Evolutionary conservation across 2,329 filamentous ascomycete genomes (phyloP).

Genomic region (Aspergillus puulaauensis): DNA sequence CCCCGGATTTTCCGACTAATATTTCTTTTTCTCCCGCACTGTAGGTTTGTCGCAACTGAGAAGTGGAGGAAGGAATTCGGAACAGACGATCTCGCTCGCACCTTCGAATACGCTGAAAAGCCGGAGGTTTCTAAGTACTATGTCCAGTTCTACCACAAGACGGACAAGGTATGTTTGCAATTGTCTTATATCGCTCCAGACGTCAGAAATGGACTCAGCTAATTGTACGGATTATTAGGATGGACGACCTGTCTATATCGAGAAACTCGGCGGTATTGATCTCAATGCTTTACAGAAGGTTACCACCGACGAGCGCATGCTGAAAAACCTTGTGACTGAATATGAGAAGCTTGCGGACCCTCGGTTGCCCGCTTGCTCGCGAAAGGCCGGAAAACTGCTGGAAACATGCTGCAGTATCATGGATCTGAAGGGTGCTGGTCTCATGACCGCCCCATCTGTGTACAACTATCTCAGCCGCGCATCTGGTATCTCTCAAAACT

Average conservation of each 20-base stretch:
- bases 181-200: not conserved
- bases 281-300: constrained; percentile 88
- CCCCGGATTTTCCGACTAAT: not conserved
- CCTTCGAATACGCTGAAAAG: constrained; percentile 87
- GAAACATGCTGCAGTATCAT: constrained; percentile 99
- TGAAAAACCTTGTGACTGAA: constrained; percentile 93
- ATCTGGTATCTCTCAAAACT: constrained; percentile 91
- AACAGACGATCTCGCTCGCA: constrained; percentile 76
- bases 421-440: constrained; percentile 91
- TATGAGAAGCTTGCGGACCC: constrained; percentile 96
- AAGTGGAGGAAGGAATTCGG: constrained; percentile 86
- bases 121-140: constrained; percentile 84
- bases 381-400: constrained; percentile 82
- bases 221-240: constrained; percentile 57
- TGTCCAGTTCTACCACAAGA: constrained; percentile 97
- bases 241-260: constrained; percentile 94
- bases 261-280: constrained; percentile 92
- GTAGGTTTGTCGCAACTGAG: constrained; percentile 86
- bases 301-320: constrained; percentile 88
- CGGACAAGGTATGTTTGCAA: constrained; percentile 49
- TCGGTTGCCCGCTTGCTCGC: constrained; percentile 89
- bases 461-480: constrained; percentile 85
- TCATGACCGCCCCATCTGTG: constrained; percentile 77
- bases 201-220: not conserved
- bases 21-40: not conserved